Percentiles rank a stretch among this genome's conserved stretches.
Conservation (phyloP, 495 filamentous ascomycete species). For the Delitschia confertaspora region DNA sequence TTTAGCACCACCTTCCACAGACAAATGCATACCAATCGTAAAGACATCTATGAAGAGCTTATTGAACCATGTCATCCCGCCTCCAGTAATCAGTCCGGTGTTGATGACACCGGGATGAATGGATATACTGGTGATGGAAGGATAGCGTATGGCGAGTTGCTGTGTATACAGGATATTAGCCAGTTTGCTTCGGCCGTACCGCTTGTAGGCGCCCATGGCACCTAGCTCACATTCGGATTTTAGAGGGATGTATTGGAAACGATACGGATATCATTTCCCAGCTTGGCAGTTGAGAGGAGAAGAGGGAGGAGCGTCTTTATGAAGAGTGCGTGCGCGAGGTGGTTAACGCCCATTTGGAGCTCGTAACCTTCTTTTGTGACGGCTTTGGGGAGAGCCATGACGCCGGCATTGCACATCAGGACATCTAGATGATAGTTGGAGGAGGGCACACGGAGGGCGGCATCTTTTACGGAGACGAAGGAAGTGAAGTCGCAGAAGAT, state of each 20-base stretch:
- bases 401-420: constrained; percentile 17
- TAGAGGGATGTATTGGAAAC: neutral
- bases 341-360: constrained; percentile 14
- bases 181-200: constrained; percentile 61
- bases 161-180: constrained; percentile 58
- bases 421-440: constrained; percentile 1
- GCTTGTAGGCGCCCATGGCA: constrained; percentile 20
- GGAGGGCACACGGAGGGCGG: neutral
- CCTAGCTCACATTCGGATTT: too few relatives aligned
- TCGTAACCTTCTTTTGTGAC: constrained; percentile 15
- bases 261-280: neutral
- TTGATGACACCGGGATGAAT: constrained; percentile 60
- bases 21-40: neutral
- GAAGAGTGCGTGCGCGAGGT: constrained; percentile 12
- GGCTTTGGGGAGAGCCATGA: constrained; percentile 5
- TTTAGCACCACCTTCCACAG: constrained; percentile 11
- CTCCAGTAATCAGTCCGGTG: constrained; percentile 42
- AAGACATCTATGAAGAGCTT: neutral
- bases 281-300: neutral
- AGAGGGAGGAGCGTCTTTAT: constrained; percentile 7
- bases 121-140: constrained; percentile 46
- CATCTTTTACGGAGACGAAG: constrained; percentile 4
- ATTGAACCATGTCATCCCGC: constrained; percentile 1
- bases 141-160: constrained; percentile 51
- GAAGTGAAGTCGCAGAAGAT: constrained; percentile 8